Conservation (phyloP, 2,329 filamentous ascomycete genomes). For the Juglanconis oblonga region DNA sequence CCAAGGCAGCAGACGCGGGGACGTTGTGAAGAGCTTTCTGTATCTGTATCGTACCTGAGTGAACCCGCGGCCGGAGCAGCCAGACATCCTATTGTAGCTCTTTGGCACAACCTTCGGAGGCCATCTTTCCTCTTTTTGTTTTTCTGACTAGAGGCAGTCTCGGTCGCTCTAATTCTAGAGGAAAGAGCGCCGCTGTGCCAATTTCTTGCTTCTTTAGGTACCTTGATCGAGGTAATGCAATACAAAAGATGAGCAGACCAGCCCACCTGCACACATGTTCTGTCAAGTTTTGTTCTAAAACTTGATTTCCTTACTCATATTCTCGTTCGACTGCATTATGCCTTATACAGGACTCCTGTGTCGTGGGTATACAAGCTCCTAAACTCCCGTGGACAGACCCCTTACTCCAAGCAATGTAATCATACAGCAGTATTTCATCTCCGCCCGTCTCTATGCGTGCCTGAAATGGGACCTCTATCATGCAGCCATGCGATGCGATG, state of each 20-base stretch:
- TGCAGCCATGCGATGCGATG: conserved; percentile 7
- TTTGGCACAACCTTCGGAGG: background rate
- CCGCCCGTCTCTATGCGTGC: background rate
- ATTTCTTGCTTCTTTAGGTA: background rate
- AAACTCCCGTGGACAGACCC: conserved; percentile 2
- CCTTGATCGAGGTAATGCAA: background rate
- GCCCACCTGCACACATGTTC: background rate
- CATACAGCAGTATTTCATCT: conserved; percentile 1
- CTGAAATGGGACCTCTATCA: background rate
- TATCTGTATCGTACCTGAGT: background rate
- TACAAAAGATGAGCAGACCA: background rate
- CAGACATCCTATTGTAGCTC: background rate
- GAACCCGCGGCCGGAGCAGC: background rate
- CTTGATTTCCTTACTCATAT: too few relatives aligned
- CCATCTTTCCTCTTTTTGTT: background rate
- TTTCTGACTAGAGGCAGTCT: background rate
- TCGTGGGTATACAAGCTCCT: conserved; percentile 7
- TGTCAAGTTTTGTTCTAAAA: background rate
- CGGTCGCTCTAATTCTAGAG: background rate
- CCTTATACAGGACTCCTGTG: background rate
- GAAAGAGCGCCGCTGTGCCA: background rate
- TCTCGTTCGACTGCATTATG: background rate
- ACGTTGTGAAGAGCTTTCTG: background rate
- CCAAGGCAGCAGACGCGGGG: too few relatives aligned
- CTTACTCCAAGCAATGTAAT: conserved; percentile 11